Base-by-base conservation (phyloP, 805 yeast species). In the Candida easanensis region DNA sequence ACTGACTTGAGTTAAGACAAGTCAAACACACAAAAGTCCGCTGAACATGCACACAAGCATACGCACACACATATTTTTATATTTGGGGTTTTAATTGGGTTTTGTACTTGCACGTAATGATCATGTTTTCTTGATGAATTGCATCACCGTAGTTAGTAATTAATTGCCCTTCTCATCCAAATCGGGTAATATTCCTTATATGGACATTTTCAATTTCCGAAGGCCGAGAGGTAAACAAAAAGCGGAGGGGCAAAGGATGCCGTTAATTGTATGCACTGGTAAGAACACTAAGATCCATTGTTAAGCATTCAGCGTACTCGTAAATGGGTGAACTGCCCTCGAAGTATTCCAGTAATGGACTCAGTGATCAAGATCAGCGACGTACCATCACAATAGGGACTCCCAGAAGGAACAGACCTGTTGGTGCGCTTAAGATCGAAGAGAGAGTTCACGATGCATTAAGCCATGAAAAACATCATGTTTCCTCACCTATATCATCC, bases 391-490 rank as follows among this genome's bases (percentile, higher is more conserved):
- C 61, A 0, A 38, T 52, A 1, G 57, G 56, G 0, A 16, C 22
- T 1, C 55, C 51, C 2, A 39, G 54, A 15, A 36, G 21, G 15
- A 45, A 46, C 41, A 45, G 56, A 10, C 56, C 57, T 14, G 46
- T 53, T 25, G 62, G 60, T 4, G 60, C 60, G 10, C 36, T 52
- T 13, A 49, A 51, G 41, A 50, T 56, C n/a, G 59, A 53, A 28
- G 53, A 50, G 15, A 44, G 56, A 26, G 62, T 57, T 4, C 39
- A 47, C 16, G 49, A 54, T 34, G 55, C 48, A 1, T 17, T 52
- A 5, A 33, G 20, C 4, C 30, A 26, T n/a, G 30, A 26, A 13
- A 26, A 26, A n/a, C n/a, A 5, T 6, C 30, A 26, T n/a, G n/a
- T n/a, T n/a, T n/a, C n/a, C n/a, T n/a, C n/a, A n/a, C n/a, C n/a